Evolutionary conservation across 345 rosid species (phyloP).

Genomic region (Ceriops decandra): DNA sequence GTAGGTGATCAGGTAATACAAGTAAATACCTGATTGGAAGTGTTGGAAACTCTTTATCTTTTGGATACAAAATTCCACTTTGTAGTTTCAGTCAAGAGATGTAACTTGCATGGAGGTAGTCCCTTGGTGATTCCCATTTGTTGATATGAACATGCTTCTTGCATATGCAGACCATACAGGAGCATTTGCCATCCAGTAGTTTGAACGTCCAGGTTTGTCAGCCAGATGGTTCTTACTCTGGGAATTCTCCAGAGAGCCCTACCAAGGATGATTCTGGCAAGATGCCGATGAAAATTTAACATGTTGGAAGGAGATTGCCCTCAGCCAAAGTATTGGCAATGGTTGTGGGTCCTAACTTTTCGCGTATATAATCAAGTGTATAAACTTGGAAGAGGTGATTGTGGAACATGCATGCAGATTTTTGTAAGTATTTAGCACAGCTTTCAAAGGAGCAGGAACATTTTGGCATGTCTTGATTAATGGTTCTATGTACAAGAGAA

Average conservation of each 20-base stretch:
- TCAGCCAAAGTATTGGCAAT: conserved; percentile 8
- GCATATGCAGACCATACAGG: conserved; percentile 31
- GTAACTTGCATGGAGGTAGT: no score
- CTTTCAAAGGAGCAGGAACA: conserved; percentile 15
- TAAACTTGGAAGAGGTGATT: conserved; percentile 34
- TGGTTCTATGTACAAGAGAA: conserved; percentile 6
- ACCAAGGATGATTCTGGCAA: conserved; percentile 9
- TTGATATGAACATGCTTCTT: not conserved
- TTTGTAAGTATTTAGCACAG: conserved; percentile 32
- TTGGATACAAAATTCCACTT: not conserved
- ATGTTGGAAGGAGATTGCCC: conserved; percentile 14
- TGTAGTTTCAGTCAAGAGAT: not conserved
- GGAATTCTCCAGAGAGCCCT: conserved; percentile 33
- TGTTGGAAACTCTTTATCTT: not conserved
- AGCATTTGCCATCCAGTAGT: conserved; percentile 33
- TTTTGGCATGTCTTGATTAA: conserved; percentile 14
- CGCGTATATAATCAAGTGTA: conserved; percentile 36
- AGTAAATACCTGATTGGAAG: not conserved
- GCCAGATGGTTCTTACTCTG: conserved; percentile 25
- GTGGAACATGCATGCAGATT: conserved; percentile 24
- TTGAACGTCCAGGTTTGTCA: conserved; percentile 42
- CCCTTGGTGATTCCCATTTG: not conserved
- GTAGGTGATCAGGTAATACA: conserved; percentile 52
- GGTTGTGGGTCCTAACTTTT: conserved; percentile 30
- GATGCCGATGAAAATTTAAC: conserved; percentile 25